phyloP scores from a whole-genome alignment of 2,329 filamentous ascomycete species.

The Aschersonia sp. region DNA sequence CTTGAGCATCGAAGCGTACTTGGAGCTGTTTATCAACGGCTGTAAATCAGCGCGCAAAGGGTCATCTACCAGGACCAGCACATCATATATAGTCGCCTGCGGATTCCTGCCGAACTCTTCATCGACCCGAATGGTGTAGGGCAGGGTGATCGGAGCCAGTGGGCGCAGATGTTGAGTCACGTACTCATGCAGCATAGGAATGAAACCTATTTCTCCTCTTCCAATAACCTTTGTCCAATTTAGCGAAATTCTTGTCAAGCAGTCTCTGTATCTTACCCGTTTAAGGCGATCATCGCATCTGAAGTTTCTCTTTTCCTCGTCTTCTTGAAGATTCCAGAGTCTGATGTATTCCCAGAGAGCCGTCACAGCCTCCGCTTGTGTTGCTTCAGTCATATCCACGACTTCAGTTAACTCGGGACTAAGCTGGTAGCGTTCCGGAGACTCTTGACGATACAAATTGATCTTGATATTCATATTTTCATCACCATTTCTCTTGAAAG shows the following conservation, averaged over 20 bases:
- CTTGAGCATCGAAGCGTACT: constrained; percentile 57
- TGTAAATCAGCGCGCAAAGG: constrained; percentile 56
- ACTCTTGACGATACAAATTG: constrained; percentile 72
- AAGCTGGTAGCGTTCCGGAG: constrained; percentile 69
- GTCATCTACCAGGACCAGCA: constrained; percentile 73
- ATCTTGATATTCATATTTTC: constrained; percentile 86
- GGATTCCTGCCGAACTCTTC: constrained; percentile 63
- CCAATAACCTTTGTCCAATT: constrained; percentile 45
- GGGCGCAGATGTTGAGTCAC: constrained; percentile 65
- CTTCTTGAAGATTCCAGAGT: constrained; percentile 73
- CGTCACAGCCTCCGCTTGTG: constrained; percentile 75
- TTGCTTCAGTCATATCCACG: constrained; percentile 74
- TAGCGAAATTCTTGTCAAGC: not conserved
- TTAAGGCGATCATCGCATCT: constrained; percentile 74
- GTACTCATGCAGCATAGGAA: constrained; percentile 72
- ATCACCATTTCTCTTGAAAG: constrained; percentile 83
- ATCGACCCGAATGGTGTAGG: constrained; percentile 90
- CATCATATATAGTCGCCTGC: constrained; percentile 74
- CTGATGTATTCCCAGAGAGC: constrained; percentile 93
- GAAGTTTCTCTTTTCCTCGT: constrained; percentile 87
- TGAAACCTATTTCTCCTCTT: constrained; percentile 62
- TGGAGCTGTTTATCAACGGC: constrained; percentile 51
- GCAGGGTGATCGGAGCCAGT: constrained; percentile 66
- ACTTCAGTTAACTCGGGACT: constrained; percentile 70
- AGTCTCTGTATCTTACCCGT: constrained; percentile 37